A percentile compares a stretch with the other conserved stretches of the same genome.
Evolutionary conservation across 164 flowering plant species (phyloP).

Genomic region (Saururus chinensis): DNA sequence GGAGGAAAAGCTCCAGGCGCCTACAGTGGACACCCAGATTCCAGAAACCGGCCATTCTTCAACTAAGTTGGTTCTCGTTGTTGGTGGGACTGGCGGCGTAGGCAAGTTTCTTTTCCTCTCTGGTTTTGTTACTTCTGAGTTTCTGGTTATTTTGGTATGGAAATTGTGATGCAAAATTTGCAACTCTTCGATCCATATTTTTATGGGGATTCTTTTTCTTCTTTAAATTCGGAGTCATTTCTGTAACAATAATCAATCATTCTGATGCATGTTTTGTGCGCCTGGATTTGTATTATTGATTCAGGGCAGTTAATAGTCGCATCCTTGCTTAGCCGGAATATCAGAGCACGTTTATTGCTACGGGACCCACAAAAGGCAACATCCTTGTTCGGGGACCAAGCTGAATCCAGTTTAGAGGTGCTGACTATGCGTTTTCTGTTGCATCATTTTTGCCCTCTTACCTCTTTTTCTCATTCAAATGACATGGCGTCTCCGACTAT

Average conservation of each 20-base stretch:
- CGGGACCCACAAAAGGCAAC: slow-evolving; percentile 72
- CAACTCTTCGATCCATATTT: neutral
- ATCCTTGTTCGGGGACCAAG: slow-evolving; percentile 67
- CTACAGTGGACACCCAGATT: slow-evolving; percentile 20
- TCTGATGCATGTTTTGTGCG: neutral
- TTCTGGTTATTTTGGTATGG: too few species aligned
- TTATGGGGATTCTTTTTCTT: neutral
- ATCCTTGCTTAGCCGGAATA: slow-evolving; percentile 61
- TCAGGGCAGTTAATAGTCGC: slow-evolving; percentile 93
- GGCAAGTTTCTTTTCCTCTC: slow-evolving; percentile 29
- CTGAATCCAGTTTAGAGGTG: slow-evolving; percentile 63
- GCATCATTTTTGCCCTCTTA: neutral
- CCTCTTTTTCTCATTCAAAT: neutral
- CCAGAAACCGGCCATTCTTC: slow-evolving; percentile 25
- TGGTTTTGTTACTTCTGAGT: neutral
- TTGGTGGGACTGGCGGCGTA: slow-evolving; percentile 92
- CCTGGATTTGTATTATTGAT: neutral
- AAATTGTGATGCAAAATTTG: too few species aligned
- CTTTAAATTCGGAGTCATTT: neutral
- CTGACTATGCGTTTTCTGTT: neutral
- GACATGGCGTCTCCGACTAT: too few species aligned
- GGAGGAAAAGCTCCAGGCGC: slow-evolving; percentile 25
- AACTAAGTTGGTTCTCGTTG: slow-evolving; percentile 80
- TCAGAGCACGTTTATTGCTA: slow-evolving; percentile 54
- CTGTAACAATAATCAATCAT: neutral